Percentiles rank a stretch among this genome's conserved stretches.
These are phyloP conservation scores for Daedaleopsis sinensis DNA, from an alignment of 768 basidiomycete species.

Conservation along the genomic window DNA sequence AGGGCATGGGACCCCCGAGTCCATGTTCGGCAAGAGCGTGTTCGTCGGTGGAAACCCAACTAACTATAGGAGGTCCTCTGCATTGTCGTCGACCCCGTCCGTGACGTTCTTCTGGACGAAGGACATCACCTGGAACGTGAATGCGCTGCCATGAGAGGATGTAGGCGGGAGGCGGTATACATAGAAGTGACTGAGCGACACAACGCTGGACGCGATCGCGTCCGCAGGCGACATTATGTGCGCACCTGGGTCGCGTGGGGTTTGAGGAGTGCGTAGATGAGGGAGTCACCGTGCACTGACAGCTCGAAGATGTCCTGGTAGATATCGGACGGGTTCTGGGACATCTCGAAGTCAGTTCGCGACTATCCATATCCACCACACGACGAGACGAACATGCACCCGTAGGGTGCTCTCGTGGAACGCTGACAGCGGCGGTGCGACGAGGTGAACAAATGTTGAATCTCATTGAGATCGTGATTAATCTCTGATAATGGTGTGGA, in stretches of 20 bases:
- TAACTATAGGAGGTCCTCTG: conserved; percentile 20
- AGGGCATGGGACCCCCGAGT: conserved; percentile 49
- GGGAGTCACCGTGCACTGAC: conserved; percentile 41
- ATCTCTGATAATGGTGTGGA: conserved; percentile 44
- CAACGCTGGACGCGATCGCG: conserved; percentile 44
- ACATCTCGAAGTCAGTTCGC: neutral
- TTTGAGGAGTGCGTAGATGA: conserved; percentile 48
- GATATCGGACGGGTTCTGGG: conserved; percentile 5
- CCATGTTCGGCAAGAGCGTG: conserved; percentile 32
- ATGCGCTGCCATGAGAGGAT: conserved; percentile 52
- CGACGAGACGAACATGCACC: conserved; percentile 41
- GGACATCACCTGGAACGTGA: conserved; percentile 42
- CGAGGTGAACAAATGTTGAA: conserved; percentile 44
- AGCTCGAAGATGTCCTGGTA: conserved; percentile 15
- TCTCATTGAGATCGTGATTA: conserved; percentile 56
- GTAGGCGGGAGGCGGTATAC: conserved; percentile 48
- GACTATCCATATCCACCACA: neutral
- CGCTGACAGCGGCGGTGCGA: conserved; percentile 33
- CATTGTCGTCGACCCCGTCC: conserved; percentile 32
- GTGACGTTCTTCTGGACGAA: conserved; percentile 33
- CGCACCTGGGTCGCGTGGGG: conserved; percentile 34
- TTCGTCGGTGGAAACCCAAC: conserved; percentile 37
- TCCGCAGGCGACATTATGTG: conserved; percentile 29
- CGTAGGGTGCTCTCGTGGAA: conserved; percentile 36
- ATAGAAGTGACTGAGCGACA: conserved; percentile 53